Evolutionary conservation across 768 basidiomycete species (phyloP).

Genomic region (Porpolomopsis calyptriformis): DNA sequence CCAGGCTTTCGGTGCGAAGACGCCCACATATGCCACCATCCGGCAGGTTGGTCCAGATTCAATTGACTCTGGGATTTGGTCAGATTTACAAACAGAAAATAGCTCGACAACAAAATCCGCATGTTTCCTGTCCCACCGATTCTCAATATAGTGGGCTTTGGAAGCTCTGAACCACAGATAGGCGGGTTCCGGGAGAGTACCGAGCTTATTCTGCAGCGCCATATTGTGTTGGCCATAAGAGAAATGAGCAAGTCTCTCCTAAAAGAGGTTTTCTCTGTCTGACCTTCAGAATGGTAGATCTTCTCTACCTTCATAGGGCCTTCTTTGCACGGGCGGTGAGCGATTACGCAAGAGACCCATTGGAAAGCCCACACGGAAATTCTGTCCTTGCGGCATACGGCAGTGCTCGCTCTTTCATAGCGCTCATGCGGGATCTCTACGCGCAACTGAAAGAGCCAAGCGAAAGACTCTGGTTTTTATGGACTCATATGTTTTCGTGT

Average conservation of each 20-base stretch:
- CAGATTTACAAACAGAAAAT: not conserved
- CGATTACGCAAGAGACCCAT: conserved; percentile 63
- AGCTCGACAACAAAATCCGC: conserved; percentile 54
- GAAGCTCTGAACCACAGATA: conserved; percentile 31
- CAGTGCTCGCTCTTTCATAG: conserved; percentile 60
- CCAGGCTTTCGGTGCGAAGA: conserved; percentile 53
- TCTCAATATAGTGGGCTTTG: conserved; percentile 55
- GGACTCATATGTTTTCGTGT: conserved; percentile 57
- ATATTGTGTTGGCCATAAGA: conserved; percentile 54
- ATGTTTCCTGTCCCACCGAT: conserved; percentile 55
- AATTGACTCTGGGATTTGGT: not conserved
- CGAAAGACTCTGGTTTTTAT: conserved; percentile 56
- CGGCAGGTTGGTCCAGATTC: conserved; percentile 52
- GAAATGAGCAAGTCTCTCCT: conserved; percentile 43
- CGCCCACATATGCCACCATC: conserved; percentile 50
- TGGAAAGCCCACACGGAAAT: conserved; percentile 61
- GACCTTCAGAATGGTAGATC: conserved; percentile 29
- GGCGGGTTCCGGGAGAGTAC: conserved; percentile 39
- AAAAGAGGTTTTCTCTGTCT: not conserved
- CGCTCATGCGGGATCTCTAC: conserved; percentile 58
- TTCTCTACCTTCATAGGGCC: conserved; percentile 61
- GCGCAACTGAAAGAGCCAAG: conserved; percentile 52
- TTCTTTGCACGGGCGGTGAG: conserved; percentile 66
- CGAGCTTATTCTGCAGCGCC: conserved; percentile 57
- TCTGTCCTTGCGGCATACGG: conserved; percentile 68